phyloP scores from a whole-genome alignment of 805 yeast species.

The Nakazawaea anatomiae region DNA sequence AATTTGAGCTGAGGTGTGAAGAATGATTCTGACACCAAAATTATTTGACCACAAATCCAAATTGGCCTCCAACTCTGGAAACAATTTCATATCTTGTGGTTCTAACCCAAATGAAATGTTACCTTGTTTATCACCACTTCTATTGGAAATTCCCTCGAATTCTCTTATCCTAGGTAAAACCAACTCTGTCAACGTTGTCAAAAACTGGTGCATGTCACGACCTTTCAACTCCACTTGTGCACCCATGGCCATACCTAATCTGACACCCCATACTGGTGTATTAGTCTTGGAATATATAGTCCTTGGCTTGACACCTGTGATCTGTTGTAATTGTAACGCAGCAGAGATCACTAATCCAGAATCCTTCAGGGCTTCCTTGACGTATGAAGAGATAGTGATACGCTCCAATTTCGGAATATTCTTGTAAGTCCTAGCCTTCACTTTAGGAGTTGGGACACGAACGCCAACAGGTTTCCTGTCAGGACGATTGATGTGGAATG shows the following conservation, averaged over 20 bases:
- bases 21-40: conserved; percentile 78
- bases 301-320: conserved; percentile 84
- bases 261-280: conserved; percentile 78
- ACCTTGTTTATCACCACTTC: conserved; percentile 81
- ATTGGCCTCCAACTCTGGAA: conserved; percentile 91
- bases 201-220: conserved; percentile 76
- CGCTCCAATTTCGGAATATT: conserved; percentile 69
- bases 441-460: conserved; percentile 66
- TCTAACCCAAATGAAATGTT: conserved; percentile 80
- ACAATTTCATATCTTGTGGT: conserved; percentile 68
- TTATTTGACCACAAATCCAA: conserved; percentile 86
- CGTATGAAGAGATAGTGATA: conserved; percentile 74
- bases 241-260: conserved; percentile 89
- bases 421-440: conserved; percentile 56
- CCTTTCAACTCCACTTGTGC: conserved; percentile 78
- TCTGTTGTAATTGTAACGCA: conserved; percentile 77
- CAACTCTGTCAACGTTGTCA: conserved; percentile 81
- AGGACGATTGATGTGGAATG: conserved; percentile 84
- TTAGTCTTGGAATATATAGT: conserved; percentile 70
- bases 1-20: conserved; percentile 85
- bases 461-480: conserved; percentile 71
- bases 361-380: conserved; percentile 62
- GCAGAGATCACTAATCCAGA: conserved; percentile 73
- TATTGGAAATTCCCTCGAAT: conserved; percentile 69
- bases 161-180: conserved; percentile 92